Evolutionary conservation across 2,329 filamentous ascomycete species (phyloP), one percentile per base, ranked within the genome.

Genomic region (Fusarium sp.): DNA sequence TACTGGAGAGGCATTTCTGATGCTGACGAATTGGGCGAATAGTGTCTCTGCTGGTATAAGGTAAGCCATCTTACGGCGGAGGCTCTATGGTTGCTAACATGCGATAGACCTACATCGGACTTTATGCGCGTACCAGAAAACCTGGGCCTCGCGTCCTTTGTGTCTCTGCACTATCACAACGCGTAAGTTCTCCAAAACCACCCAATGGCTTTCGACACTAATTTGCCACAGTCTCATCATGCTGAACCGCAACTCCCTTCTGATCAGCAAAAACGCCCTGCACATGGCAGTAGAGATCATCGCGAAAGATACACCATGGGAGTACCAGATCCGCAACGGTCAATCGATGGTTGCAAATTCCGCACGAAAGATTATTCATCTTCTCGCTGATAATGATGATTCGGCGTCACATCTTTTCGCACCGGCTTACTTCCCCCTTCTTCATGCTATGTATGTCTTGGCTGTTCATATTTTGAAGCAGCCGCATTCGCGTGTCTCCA

Each of bases 301-400:
- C 3, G 64, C 64, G 0, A 66, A 66, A 3, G 62, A 58, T 1
- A 66, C 39, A 14, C 54, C 62, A 0, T 66, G 64, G 64, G 64
- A 66, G 2, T 39, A 46, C 12, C 33, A 42, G 1, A 66, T 66
- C 3, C 52, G 64, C 3, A 66, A 66, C 1, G 64, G 64, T 0
- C 64, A 66, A 38, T 66, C 62, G 0, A 66, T 66, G 62, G 64
- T 52, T 0, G 62, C 54, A 12, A 66, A 66, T 3, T 66, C 64
- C 0, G 64, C 64, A 3, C 23, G 64, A 4, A 66, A 66, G 19
- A 66, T 66, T 0, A 52, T 66, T 0, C 64, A 61, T 4, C 54
- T 66, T 0, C 39, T 66, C 3, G 62, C 62, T 2, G 64, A 66
- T 0, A 60, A 27, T 1, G 62, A 60, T 4, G 64, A 66, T 4